phyloP scores from a whole-genome alignment of 768 basidiomycete species.

The Trametes villosa region DNA sequence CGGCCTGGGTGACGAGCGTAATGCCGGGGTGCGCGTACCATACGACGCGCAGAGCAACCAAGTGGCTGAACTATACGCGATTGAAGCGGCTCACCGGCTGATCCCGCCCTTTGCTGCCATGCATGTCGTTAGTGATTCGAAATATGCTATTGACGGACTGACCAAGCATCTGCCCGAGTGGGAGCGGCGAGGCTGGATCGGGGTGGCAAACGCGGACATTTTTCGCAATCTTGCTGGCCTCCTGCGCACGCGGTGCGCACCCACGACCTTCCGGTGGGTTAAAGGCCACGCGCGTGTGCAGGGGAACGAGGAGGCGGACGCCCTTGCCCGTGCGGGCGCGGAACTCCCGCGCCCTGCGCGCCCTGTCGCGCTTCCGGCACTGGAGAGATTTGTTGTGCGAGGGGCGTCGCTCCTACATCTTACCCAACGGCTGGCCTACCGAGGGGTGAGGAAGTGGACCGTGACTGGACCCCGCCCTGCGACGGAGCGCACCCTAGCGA shows the following conservation, averaged over 20 bases:
- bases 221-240: constrained; percentile 3
- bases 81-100: neutral
- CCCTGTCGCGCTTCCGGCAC: neutral
- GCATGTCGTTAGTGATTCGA: constrained; percentile 11
- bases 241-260: neutral
- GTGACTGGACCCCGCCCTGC: neutral
- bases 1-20: too few relatives aligned
- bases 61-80: neutral
- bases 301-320: too few relatives aligned
- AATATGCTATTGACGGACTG: constrained; percentile 15
- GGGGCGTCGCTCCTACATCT: neutral
- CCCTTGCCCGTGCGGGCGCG: too few relatives aligned
- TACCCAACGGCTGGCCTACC: neutral
- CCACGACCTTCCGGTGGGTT: neutral
- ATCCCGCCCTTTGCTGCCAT: constrained; percentile 2
- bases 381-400: neutral
- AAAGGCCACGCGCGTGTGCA: neutral
- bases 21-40: too few relatives aligned
- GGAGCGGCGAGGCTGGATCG: constrained; percentile 23
- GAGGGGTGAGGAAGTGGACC: neutral
- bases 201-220: constrained; percentile 6
- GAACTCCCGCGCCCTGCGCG: too few relatives aligned
- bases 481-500: neutral
- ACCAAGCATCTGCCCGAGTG: constrained; percentile 9
- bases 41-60: neutral